Conservation (phyloP, 352 stramenopile species). For the Vaucheria bursata region DNA sequence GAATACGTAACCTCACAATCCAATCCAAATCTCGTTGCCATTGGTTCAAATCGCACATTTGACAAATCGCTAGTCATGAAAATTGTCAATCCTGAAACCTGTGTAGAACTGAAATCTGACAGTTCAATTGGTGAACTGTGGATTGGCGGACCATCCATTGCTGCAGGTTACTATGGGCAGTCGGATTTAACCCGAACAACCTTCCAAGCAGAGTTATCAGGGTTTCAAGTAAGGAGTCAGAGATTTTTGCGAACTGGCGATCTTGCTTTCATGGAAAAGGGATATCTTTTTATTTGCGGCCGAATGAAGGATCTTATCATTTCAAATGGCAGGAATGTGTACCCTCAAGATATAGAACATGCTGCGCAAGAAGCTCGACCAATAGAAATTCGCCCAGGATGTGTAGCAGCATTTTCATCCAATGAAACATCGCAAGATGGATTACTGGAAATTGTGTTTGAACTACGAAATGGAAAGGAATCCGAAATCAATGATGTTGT, state of each 20-base stretch:
- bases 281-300: conserved; percentile 93
- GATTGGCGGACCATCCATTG: conserved; percentile 12
- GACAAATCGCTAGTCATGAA: conserved; percentile 56
- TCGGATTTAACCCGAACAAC: background rate
- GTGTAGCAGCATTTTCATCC: conserved; percentile 35
- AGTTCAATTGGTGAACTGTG: conserved; percentile 15
- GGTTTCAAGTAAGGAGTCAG: background rate
- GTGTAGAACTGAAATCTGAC: background rate
- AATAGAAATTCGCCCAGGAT: conserved; percentile 32
- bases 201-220: background rate
- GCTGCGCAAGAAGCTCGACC: conserved; percentile 16
- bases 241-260: conserved; percentile 88
- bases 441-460: conserved; percentile 34
- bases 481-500: background rate
- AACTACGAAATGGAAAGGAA: conserved; percentile 1
- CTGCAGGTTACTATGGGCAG: conserved; percentile 14
- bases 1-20: background rate
- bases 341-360: conserved; percentile 72
- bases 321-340: conserved; percentile 95
- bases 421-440: conserved; percentile 22
- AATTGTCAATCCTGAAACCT: conserved; percentile 9
- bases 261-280: conserved; percentile 87
- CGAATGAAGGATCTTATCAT: conserved; percentile 99
- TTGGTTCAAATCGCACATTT: background rate
- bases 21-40: background rate